Evolutionary conservation across 2,329 filamentous ascomycete genomes (phyloP).

Genomic region (Ophiostoma triangulosporum): DNA sequence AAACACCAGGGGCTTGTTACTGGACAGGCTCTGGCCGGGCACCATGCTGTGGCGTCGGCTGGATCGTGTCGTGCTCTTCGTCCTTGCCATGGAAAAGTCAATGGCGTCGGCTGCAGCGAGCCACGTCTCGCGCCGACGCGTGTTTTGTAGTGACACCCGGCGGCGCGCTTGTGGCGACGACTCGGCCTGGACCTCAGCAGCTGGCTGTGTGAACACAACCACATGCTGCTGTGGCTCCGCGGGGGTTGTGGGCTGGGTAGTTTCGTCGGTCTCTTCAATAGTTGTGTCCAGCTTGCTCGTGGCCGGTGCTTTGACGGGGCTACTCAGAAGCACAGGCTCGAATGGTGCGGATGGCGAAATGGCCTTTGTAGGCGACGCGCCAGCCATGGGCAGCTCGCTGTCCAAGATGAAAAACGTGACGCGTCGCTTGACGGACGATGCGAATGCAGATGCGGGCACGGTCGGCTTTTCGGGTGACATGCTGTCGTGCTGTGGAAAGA

Average conservation of each 20-base stretch:
- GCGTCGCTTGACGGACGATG: slow-evolving; percentile 2
- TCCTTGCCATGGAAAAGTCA: slow-evolving; percentile 3
- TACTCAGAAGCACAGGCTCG: slow-evolving; percentile 3
- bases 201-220: slow-evolving; percentile 20
- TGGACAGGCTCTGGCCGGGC: not conserved
- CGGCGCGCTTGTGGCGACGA: slow-evolving; percentile 19
- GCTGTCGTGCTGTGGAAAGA: not conserved
- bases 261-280: not conserved
- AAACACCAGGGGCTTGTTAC: not conserved
- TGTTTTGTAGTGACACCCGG: slow-evolving; percentile 18
- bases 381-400: not conserved
- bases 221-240: not conserved
- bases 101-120: not conserved
- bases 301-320: slow-evolving; percentile 1
- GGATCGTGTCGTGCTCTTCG: not conserved
- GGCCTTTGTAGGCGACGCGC: not conserved
- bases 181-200: slow-evolving; percentile 12
- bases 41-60: slow-evolving; percentile 18
- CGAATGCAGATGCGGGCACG: slow-evolving; percentile 14
- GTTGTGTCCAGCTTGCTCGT: not conserved
- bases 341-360: not conserved
- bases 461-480: slow-evolving; percentile 13
- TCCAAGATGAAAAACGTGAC: not conserved
- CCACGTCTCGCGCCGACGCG: slow-evolving; percentile 17
- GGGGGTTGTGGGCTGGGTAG: not conserved